Evolutionary conservation across 179 eudicot genomes (phyloP).

Genomic region (Vitellaria paradoxa): DNA sequence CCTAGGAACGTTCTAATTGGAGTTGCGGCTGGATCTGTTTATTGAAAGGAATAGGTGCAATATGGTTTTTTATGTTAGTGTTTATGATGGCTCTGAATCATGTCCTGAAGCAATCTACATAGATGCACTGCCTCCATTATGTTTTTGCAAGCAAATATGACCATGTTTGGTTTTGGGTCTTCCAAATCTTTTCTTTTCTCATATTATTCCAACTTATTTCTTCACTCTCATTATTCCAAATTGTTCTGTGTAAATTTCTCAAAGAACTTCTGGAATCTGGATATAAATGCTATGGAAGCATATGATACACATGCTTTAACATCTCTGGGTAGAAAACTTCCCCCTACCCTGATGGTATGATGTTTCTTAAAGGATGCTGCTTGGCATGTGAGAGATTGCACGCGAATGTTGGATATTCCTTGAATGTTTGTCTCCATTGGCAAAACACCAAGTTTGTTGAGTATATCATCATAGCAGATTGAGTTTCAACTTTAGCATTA

Average conservation of each 20-base stretch:
- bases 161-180: background rate
- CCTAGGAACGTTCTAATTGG: no score
- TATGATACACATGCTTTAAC: background rate
- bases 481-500: no score
- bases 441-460: background rate
- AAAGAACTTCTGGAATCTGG: no score
- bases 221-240: background rate
- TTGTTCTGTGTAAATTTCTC: background rate
- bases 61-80: background rate
- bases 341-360: background rate
- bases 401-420: background rate
- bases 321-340: no score
- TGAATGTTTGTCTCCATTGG: background rate
- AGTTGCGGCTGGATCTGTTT: no score
- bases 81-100: background rate
- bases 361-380: background rate
- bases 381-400: no score
- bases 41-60: no score
- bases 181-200: background rate
- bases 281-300: background rate
- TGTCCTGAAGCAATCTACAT: background rate
- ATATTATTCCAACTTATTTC: no score
- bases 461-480: background rate
- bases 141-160: background rate
- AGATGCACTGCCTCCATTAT: background rate